Percentiles rank a stretch among this genome's conserved stretches.
These are phyloP conservation scores for Trypanosoma avium DNA, from an alignment of 208 protist species.

Conservation along the genomic window DNA sequence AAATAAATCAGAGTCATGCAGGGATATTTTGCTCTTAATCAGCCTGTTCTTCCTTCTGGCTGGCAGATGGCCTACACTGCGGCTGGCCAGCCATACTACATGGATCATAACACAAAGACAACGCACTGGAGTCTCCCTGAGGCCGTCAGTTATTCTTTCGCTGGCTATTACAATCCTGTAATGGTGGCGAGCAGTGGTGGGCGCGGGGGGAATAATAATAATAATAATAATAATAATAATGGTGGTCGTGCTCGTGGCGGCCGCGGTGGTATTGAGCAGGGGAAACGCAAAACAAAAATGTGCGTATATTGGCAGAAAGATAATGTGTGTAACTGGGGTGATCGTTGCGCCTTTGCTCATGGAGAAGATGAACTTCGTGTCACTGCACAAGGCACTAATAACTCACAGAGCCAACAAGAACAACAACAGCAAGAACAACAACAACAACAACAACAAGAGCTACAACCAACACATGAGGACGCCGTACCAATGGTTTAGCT, in stretches of 20 bases:
- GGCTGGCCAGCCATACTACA: conserved; percentile 75
- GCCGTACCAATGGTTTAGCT: too few species aligned
- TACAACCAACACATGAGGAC: too few species aligned
- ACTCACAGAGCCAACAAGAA: conserved; percentile 3
- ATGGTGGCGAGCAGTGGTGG: conserved; percentile 25
- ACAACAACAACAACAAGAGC: too few species aligned
- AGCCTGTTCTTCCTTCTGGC: conserved; percentile 60
- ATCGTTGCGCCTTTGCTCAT: conserved; percentile 85
- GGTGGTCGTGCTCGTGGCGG: conserved; percentile 33
- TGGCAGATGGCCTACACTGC: conserved; percentile 80
- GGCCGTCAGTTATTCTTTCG: conserved; percentile 32
- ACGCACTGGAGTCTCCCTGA: conserved; percentile 76
- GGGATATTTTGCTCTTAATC: conserved; percentile 49
- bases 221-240: conserved; percentile 19
- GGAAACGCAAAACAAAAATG: conserved; percentile 86
- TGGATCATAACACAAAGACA: conserved; percentile 87
- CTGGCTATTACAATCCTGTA: conserved; percentile 26
- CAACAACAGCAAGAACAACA: neutral
- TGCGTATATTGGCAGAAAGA: conserved; percentile 87
- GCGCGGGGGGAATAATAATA: conserved; percentile 28
- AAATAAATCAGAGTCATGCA: conserved; percentile 45
- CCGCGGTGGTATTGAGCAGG: conserved; percentile 68
- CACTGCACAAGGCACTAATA: conserved; percentile 15
- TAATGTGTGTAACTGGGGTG: conserved; percentile 79
- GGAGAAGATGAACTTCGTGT: conserved; percentile 62